These are phyloP conservation scores for Aspergillus sp. DNA, from an alignment of 2,329 filamentous ascomycete species.

Conservation along the genomic window DNA sequence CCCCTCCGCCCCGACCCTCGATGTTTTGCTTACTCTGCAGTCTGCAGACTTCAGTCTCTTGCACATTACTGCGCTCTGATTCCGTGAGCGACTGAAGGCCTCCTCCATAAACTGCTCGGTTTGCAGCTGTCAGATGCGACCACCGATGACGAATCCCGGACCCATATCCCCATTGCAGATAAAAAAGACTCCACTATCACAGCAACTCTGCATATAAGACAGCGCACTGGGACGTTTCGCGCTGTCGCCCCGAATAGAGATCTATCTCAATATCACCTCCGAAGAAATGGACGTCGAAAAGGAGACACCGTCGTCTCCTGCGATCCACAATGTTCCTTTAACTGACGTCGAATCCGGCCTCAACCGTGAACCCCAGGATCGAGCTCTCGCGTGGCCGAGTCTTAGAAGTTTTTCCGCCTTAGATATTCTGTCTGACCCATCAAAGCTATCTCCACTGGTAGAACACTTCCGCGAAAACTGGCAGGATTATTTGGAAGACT, in stretches of 20 bases:
- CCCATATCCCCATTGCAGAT: slow-evolving; percentile 1
- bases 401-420: slow-evolving; percentile 9
- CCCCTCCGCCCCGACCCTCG: neutral
- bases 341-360: slow-evolving; percentile 29
- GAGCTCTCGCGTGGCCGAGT: slow-evolving; percentile 21
- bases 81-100: neutral
- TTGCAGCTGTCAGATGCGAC: neutral
- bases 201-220: slow-evolving; percentile 1
- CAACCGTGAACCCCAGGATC: slow-evolving; percentile 10
- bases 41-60: neutral
- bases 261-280: neutral
- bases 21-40: neutral
- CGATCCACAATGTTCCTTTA: slow-evolving; percentile 28
- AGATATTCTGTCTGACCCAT: slow-evolving; percentile 17
- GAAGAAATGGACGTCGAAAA: slow-evolving; percentile 19
- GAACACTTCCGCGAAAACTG: slow-evolving; percentile 26
- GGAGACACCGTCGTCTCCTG: slow-evolving; percentile 19
- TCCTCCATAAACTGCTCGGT: neutral
- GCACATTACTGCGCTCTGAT: neutral
- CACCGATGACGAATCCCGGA: slow-evolving; percentile 11
- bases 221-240: neutral
- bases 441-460: slow-evolving; percentile 16
- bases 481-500: slow-evolving; percentile 23
- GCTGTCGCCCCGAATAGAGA: neutral
- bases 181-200: neutral